These are phyloP conservation scores for Ogataea angusta DNA, from an alignment of 805 yeast species.

Conservation along the genomic window DNA sequence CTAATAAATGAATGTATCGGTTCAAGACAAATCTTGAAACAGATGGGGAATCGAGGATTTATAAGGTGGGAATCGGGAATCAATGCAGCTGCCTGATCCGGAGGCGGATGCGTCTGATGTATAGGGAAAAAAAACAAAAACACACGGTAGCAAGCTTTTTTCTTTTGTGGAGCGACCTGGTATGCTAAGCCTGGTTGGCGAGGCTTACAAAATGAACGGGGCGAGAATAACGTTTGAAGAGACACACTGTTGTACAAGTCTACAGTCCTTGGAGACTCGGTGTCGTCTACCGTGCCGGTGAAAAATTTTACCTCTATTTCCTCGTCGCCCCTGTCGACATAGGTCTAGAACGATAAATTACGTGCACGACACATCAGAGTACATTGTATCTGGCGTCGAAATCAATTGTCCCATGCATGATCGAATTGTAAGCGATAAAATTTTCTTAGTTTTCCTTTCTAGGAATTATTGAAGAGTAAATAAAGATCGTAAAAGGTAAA, in stretches of 20 bases:
- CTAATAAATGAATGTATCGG: conserved; percentile 8
- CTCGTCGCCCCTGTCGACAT: conserved; percentile 3
- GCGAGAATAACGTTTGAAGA: too few relatives aligned
- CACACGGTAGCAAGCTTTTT: neutral
- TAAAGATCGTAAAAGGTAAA: neutral
- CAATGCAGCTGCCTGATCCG: conserved; percentile 9
- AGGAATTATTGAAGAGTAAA: neutral
- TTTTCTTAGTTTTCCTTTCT: conserved; percentile 4
- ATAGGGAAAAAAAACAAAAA: neutral
- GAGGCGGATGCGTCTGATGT: conserved; percentile 10
- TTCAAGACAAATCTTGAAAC: conserved; percentile 7
- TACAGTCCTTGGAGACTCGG: too few relatives aligned
- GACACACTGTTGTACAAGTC: too few relatives aligned
- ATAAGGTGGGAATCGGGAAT: conserved; percentile 1
- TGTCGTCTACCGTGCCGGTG: neutral
- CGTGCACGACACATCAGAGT: conserved; percentile 11
- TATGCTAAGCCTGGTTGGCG: neutral
- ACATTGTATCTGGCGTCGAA: conserved; percentile 3
- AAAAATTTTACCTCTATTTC: neutral
- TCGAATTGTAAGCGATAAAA: conserved; percentile 2
- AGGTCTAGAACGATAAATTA: conserved; percentile 12
- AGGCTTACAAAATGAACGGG: too few relatives aligned
- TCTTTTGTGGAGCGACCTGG: conserved; percentile 1
- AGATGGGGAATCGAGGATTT: conserved; percentile 1
- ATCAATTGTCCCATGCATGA: neutral